Evolutionary conservation across 108 stramenopile species (phyloP).

Genomic region (Pseudonitzschia pungens): DNA sequence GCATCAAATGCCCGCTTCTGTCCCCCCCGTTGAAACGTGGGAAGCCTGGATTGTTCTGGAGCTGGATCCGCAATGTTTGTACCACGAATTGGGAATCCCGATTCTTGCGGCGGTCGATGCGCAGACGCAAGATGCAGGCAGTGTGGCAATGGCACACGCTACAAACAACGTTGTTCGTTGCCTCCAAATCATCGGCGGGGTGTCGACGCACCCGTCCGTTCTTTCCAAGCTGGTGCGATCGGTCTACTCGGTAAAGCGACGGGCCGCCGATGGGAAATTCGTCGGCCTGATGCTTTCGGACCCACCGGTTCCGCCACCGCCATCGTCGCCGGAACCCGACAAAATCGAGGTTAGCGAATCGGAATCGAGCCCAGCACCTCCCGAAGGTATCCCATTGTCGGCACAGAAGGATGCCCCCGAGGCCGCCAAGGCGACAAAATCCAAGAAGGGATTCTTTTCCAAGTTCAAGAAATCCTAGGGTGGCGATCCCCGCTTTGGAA

Average conservation of each 20-base stretch:
- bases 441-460: constrained; percentile 1
- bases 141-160: not conserved
- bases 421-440: not conserved
- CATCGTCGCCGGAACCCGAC: not conserved
- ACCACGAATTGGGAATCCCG: constrained; percentile 24
- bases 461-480: not conserved
- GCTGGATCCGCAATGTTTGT: constrained; percentile 27
- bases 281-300: not conserved
- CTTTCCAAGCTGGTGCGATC: not conserved
- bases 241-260: not conserved
- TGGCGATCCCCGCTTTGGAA: too few relatives aligned
- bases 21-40: too few relatives aligned
- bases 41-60: constrained; percentile 46
- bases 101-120: constrained; percentile 6
- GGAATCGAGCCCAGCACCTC: too few relatives aligned
- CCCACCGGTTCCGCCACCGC: not conserved
- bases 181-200: constrained; percentile 32
- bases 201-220: constrained; percentile 27
- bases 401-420: not conserved
- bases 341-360: not conserved
- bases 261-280: not conserved
- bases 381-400: not conserved
- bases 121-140: not conserved
- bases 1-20: too few relatives aligned
- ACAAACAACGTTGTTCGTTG: constrained; percentile 23